Conservation (phyloP, 768 basidiomycete genomes). For the Macrolepiota fuliginosa region DNA sequence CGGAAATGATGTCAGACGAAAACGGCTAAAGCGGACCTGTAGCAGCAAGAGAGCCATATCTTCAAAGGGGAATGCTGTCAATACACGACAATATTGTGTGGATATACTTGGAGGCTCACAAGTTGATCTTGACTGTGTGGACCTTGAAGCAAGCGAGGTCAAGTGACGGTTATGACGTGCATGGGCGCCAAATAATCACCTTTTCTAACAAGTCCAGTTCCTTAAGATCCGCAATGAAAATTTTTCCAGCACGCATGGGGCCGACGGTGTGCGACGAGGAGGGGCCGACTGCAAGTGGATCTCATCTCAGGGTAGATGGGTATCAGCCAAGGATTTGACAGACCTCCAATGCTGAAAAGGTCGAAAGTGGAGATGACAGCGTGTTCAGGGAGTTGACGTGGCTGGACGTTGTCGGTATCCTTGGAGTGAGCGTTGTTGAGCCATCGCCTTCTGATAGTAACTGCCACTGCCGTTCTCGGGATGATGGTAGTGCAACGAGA, state of each 20-base stretch:
- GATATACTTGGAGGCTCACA: constrained; percentile 43
- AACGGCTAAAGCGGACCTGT: constrained; percentile 53
- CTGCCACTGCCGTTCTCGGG: background rate
- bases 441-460: background rate
- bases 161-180: background rate
- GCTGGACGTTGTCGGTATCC: constrained; percentile 1
- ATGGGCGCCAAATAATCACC: constrained; percentile 32
- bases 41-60: constrained; percentile 91
- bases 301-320: background rate
- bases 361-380: constrained; percentile 95
- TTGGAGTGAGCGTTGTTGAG: constrained; percentile 3
- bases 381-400: constrained; percentile 56
- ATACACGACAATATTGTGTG: background rate
- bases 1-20: background rate
- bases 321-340: background rate
- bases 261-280: constrained; percentile 52
- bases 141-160: constrained; percentile 42
- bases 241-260: constrained; percentile 86
- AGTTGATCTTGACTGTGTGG: constrained; percentile 76
- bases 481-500: background rate
- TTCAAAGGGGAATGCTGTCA: constrained; percentile 24
- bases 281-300: constrained; percentile 38
- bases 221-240: constrained; percentile 76
- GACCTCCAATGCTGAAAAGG: constrained; percentile 87
- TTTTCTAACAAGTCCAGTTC: constrained; percentile 69